Evolutionary conservation across 2,329 filamentous ascomycete species (phyloP).

Genomic region (Stemphylium vesicarium): DNA sequence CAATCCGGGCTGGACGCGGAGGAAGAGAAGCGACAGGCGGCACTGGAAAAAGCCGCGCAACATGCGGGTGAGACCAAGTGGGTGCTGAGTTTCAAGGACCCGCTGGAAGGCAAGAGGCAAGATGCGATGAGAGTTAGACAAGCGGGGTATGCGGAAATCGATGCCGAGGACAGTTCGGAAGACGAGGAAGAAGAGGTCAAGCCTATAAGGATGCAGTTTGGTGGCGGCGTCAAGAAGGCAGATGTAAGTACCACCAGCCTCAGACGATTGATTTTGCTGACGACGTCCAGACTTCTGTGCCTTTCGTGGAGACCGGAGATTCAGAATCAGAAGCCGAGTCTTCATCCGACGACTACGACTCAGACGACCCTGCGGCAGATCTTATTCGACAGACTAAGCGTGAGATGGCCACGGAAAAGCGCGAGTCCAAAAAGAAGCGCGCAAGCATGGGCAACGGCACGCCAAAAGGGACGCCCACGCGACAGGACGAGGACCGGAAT

Average conservation of each 20-base stretch:
- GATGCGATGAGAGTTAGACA: constrained; percentile 61
- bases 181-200: constrained; percentile 40
- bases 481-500: constrained; percentile 68
- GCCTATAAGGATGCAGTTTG: constrained; percentile 57
- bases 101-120: constrained; percentile 50
- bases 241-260: constrained; percentile 1
- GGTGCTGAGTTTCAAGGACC: constrained; percentile 67
- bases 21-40: constrained; percentile 66
- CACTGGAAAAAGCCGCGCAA: constrained; percentile 65
- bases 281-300: constrained; percentile 27
- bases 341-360: constrained; percentile 51
- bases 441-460: constrained; percentile 56
- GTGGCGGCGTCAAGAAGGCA: constrained; percentile 53
- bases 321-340: constrained; percentile 34
- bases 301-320: constrained; percentile 26
- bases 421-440: constrained; percentile 54
- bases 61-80: constrained; percentile 75
- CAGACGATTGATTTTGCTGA: constrained; percentile 13
- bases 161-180: constrained; percentile 48
- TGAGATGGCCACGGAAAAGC: constrained; percentile 52
- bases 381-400: constrained; percentile 55
- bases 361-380: constrained; percentile 51
- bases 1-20: constrained; percentile 70
- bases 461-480: constrained; percentile 62
- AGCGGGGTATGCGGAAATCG: constrained; percentile 62